phyloP scores from a whole-genome alignment of 164 flowering plant genomes.

The Annona squamosa region DNA sequence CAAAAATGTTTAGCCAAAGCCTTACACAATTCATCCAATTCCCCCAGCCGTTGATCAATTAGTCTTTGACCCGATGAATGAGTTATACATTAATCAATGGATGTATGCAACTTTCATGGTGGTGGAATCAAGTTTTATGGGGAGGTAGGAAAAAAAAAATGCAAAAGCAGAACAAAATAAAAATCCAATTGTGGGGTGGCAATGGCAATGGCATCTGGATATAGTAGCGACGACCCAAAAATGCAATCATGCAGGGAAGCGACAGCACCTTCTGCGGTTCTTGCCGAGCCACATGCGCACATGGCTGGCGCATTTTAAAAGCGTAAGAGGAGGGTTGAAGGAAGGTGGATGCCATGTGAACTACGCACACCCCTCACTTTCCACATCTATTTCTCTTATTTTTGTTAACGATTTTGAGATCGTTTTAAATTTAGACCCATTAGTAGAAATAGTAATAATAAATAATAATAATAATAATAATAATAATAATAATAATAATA shows the following conservation, averaged over 20 bases:
- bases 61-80: no score
- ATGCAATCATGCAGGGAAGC: conserved; percentile 12
- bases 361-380: not conserved
- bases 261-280: conserved; percentile 25
- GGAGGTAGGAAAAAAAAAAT: not conserved
- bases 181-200: not conserved
- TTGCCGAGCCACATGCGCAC: conserved; percentile 23
- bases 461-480: no score
- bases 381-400: not conserved
- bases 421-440: no score
- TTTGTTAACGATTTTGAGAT: no score
- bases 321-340: not conserved
- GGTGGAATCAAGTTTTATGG: not conserved
- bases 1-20: no score
- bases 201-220: not conserved
- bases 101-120: not conserved
- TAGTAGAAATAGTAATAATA: no score
- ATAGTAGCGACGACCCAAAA: not conserved
- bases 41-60: no score
- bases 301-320: conserved; percentile 18
- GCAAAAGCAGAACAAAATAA: not conserved
- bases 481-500: no score
- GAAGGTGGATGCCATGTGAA: conserved; percentile 12
- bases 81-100: no score
- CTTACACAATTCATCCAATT: no score